These are phyloP conservation scores for Leptodermis oblonga DNA, from an alignment of 257 asterid genomes.

Conservation along the genomic window DNA sequence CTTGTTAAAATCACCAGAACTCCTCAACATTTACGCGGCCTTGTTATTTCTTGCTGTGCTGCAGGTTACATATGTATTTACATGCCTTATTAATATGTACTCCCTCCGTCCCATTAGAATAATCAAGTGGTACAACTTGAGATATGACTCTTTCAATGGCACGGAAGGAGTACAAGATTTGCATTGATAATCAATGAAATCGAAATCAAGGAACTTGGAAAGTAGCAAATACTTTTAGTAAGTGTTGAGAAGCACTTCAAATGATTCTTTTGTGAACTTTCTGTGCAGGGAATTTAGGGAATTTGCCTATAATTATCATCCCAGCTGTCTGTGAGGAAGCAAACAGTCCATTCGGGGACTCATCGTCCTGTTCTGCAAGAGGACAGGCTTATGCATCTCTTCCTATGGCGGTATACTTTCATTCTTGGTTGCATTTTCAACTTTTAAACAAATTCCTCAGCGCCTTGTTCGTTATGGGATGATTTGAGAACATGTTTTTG, in stretches of 20 bases:
- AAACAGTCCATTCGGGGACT: slow-evolving; percentile 34
- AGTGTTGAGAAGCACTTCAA: background rate
- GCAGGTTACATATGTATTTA: slow-evolving; percentile 21
- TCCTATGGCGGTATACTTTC: slow-evolving; percentile 29
- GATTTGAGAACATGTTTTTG: too few species aligned
- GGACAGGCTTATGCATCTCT: slow-evolving; percentile 38
- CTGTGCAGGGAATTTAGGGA: slow-evolving; percentile 33
- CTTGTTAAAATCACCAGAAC: slow-evolving; percentile 30
- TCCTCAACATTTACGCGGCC: slow-evolving; percentile 34
- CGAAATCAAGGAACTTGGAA: background rate
- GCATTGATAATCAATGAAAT: background rate
- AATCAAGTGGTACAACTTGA: too few species aligned
- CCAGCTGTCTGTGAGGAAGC: slow-evolving; percentile 36
- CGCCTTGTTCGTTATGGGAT: too few species aligned
- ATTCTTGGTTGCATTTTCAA: too few species aligned
- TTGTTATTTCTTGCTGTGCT: slow-evolving; percentile 39
- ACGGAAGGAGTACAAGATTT: too few species aligned
- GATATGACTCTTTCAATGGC: too few species aligned
- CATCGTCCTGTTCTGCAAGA: slow-evolving; percentile 23
- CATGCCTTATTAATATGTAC: too few species aligned
- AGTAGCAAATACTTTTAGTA: too few species aligned
- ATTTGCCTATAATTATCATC: slow-evolving; percentile 31
- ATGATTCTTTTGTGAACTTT: background rate
- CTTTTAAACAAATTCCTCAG: too few species aligned
- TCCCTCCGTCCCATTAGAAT: too few species aligned